A percentile compares a stretch with the other conserved stretches of the same genome.
These are phyloP conservation scores for Rhodotorula mucilaginosa DNA, from an alignment of 1,284 basidiomycete genomes.

Conservation along the genomic window DNA sequence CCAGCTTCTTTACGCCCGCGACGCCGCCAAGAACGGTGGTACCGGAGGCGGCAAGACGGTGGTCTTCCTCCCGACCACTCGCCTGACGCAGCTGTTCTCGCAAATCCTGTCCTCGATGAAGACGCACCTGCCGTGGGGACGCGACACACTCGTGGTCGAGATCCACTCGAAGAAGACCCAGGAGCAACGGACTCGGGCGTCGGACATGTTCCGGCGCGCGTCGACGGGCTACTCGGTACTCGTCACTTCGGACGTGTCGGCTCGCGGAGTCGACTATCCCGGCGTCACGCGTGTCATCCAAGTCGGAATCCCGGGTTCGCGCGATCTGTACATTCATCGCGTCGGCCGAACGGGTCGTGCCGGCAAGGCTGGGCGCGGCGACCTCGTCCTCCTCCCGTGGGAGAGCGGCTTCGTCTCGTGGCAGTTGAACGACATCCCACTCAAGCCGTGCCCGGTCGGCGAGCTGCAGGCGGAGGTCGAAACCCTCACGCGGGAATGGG, in stretches of 20 bases:
- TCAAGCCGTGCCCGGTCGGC: slow-evolving; percentile 61
- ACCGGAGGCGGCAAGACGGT: slow-evolving; percentile 62
- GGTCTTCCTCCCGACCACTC: slow-evolving; percentile 87
- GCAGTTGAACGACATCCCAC: slow-evolving; percentile 67
- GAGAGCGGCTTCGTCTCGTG: slow-evolving; percentile 71
- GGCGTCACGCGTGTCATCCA: slow-evolving; percentile 91
- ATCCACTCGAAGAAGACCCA: slow-evolving; percentile 82
- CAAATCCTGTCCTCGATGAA: slow-evolving; percentile 57
- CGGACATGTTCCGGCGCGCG: slow-evolving; percentile 66
- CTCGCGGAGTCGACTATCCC: slow-evolving; percentile 56
- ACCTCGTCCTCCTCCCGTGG: slow-evolving; percentile 80
- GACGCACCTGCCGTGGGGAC: slow-evolving; percentile 48
- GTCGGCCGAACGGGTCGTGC: slow-evolving; percentile 88
- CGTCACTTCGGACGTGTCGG: slow-evolving; percentile 52
- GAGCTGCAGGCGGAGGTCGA: slow-evolving; percentile 59
- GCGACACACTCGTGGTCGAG: slow-evolving; percentile 67
- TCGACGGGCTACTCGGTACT: slow-evolving; percentile 52
- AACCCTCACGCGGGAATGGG: slow-evolving; percentile 57
- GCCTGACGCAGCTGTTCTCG: slow-evolving; percentile 74
- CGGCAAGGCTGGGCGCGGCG: slow-evolving; percentile 69
- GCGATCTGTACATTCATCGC: slow-evolving; percentile 85
- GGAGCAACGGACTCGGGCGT: slow-evolving; percentile 62
- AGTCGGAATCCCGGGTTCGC: slow-evolving; percentile 69
- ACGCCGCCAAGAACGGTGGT: slow-evolving; percentile 51
- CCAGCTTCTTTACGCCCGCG: slow-evolving; percentile 69